phyloP scores from a whole-genome alignment of 108 stramenopile genomes.

The Craspedostauros australis region DNA sequence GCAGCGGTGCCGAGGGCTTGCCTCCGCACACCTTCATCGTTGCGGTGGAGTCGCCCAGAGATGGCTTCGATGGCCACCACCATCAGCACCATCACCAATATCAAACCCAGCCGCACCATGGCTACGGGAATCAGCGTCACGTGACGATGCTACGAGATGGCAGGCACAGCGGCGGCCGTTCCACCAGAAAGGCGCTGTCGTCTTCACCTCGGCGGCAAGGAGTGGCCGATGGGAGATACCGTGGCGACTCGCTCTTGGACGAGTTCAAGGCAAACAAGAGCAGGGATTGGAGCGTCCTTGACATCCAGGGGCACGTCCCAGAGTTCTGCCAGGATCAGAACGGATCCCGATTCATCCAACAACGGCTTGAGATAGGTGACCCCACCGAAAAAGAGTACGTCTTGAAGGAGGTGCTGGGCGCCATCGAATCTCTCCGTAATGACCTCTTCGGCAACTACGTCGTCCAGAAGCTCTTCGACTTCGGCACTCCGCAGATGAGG shows the following conservation, averaged over 20 bases:
- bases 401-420: slow-evolving; percentile 79
- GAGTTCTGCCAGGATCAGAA: slow-evolving; percentile 97
- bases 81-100: too few species aligned
- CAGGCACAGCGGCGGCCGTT: too few species aligned
- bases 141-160: too few species aligned
- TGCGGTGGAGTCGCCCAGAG: too few species aligned
- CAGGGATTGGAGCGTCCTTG: slow-evolving; percentile 70
- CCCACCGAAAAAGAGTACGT: slow-evolving; percentile 74
- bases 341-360: slow-evolving; percentile 96
- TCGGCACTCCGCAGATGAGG: slow-evolving; percentile 79
- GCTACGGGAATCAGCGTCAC: slow-evolving; percentile 15
- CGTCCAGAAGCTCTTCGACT: slow-evolving; percentile 94
- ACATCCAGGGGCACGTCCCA: slow-evolving; percentile 72
- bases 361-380: slow-evolving; percentile 86
- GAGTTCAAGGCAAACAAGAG: slow-evolving; percentile 66
- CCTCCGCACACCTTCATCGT: too few species aligned
- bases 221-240: slow-evolving; percentile 4
- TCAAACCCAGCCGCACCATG: not conserved
- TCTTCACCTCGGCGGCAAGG: slow-evolving; percentile 1
- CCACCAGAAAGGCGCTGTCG: too few species aligned
- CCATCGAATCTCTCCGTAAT: slow-evolving; percentile 60
- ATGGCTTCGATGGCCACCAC: too few species aligned
- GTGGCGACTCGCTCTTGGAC: slow-evolving; percentile 51
- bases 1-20: too few species aligned
- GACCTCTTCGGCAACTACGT: slow-evolving; percentile 96